Evolutionary conservation across 306 rosid genomes (phyloP).

Genomic region (Cicer yamashitae): DNA sequence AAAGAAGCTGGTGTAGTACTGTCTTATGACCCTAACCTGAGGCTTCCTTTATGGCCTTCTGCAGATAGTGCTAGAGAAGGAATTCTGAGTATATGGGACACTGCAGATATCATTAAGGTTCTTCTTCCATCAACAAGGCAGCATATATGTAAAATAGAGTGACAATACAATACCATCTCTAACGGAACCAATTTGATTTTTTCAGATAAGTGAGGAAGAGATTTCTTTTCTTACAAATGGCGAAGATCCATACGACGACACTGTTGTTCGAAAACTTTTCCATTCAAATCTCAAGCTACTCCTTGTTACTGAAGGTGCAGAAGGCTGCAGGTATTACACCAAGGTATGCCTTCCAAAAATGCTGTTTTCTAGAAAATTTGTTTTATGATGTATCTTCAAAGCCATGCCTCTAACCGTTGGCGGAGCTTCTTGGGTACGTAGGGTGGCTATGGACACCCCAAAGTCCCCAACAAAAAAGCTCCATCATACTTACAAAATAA

Average conservation of each 20-base stretch:
- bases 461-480: too few species aligned
- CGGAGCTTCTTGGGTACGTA: too few species aligned
- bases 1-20: conserved; percentile 83
- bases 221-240: conserved; percentile 81
- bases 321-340: conserved; percentile 94
- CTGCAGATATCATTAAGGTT: conserved; percentile 94
- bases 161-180: conserved; percentile 17
- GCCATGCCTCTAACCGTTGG: too few species aligned
- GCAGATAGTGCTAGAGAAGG: conserved; percentile 93
- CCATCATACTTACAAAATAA: too few species aligned
- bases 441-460: too few species aligned
- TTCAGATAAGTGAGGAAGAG: conserved; percentile 92
- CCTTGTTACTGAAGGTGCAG: conserved; percentile 94
- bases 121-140: conserved; percentile 18
- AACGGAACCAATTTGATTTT: conserved; percentile 43
- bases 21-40: conserved; percentile 93
- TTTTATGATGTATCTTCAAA: too few species aligned
- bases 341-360: conserved; percentile 60
- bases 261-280: conserved; percentile 76
- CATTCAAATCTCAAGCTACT: conserved; percentile 88
- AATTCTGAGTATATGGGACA: conserved; percentile 88
- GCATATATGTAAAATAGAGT: conserved; percentile 32
- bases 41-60: conserved; percentile 98
- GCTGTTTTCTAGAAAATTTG: background rate
- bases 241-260: conserved; percentile 86